Percentiles rank a stretch among this genome's conserved stretches.
Conservation (phyloP, 257 asterid genomes). For the Ligustrum vulgare region DNA sequence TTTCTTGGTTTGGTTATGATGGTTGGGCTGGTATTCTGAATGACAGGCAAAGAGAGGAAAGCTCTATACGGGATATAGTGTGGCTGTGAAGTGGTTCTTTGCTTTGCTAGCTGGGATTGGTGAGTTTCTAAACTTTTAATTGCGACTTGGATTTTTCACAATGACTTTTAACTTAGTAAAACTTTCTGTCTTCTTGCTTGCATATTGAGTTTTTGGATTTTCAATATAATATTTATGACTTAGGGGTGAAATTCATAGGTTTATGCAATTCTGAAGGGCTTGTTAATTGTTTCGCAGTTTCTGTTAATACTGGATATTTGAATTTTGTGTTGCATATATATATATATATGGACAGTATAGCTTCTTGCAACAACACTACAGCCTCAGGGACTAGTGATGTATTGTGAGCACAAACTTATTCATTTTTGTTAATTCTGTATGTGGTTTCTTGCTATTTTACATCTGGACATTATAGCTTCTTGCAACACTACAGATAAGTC, state of each 20-base stretch:
- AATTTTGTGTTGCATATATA: not conserved
- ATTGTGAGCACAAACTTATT: not conserved
- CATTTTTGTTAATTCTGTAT: not conserved
- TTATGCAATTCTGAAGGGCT: not conserved
- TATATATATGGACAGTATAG: not conserved
- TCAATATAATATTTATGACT: not conserved
- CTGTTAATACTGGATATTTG: not conserved
- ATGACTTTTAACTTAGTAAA: not conserved
- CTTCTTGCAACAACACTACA: not conserved
- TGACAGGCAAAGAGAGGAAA: conserved; percentile 84
- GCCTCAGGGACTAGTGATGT: not conserved
- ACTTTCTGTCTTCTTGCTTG: not conserved
- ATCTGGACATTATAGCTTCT: too few relatives aligned
- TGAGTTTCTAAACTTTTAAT: conserved; percentile 42
- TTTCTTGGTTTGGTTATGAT: conserved; percentile 15
- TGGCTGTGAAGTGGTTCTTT: conserved; percentile 82
- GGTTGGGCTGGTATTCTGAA: conserved; percentile 26
- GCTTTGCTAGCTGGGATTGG: conserved; percentile 91
- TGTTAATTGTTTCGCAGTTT: not conserved
- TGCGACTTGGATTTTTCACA: conserved; percentile 5
- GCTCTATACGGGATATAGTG: conserved; percentile 74
- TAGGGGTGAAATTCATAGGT: not conserved
- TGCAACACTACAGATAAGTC: not conserved
- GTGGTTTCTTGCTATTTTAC: too few relatives aligned
- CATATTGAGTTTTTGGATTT: not conserved